Base-by-base conservation (phyloP, 148 eudicot species). In the Polygonum maritimum region DNA sequence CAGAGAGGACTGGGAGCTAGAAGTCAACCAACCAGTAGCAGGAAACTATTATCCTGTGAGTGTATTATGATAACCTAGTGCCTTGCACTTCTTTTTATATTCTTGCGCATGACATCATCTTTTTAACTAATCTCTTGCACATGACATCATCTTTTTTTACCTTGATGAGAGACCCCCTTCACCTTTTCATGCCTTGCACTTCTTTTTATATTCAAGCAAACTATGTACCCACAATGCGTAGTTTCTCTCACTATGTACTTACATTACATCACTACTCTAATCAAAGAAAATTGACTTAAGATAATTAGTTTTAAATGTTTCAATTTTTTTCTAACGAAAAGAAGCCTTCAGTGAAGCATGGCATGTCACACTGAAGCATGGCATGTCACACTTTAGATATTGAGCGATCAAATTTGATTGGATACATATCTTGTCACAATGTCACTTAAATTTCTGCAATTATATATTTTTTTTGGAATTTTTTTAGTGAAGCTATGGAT, bases 41-140 rank as follows among this genome's bases (percentile, higher is more conserved):
- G 95, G 92, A 81, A 90, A 90, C 76, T 90, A 90, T 83, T 90
- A 90, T 80, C 95, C 95, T 31, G 95, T 90, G 88, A 48, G 88
- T 77, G 72, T 58, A 19, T 33, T 52, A 63, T 65, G 44, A 65
- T 4, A 65, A 0, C 71, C 14, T n/a, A n/a, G n/a, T n/a, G n/a
- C n/a, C n/a, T n/a, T n/a, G n/a, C n/a, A n/a, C n/a, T n/a, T n/a
- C n/a, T n/a, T n/a, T n/a, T n/a, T n/a, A n/a, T n/a, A n/a, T n/a
- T n/a, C 3, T 57, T 57, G 3, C 21, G 5, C 2, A 21, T 57
- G 33, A 12, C 63, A 12, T 57, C 63, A 21, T 57, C 31, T 8
- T 18, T n/a, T n/a, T 57, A 21, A n/a, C 11, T 5, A 18, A 15
- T 57, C 21, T 57, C 3, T n/a, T 57, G 10, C 19, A 18, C 1